Evolutionary conservation across 2,329 filamentous ascomycete species (phyloP), one percentile per base, ranked within the genome.

Genomic region (Epichloe bromicola): DNA sequence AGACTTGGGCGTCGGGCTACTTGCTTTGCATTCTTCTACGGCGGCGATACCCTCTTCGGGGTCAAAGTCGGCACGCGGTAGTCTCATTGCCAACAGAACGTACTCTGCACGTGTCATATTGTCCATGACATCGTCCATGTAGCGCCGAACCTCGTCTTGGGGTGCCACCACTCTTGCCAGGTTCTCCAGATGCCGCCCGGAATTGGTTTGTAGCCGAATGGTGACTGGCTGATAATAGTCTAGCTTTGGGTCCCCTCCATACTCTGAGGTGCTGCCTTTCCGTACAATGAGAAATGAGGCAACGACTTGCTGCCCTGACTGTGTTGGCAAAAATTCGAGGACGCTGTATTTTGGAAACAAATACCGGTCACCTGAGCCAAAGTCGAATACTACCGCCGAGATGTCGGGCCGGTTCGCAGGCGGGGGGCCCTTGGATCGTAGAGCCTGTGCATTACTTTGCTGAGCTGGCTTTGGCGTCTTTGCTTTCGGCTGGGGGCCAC

Each of bases 201-300:
- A 71, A 11, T 69, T 68, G 0, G 79, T 72, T 51, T 74, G 74
- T 23, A 86, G 65, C 17, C 80, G 74, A 49, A 86, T 75, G 0
- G 76, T 84, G 30, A 90, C 75, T 2, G 86, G 86, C 57, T 90
- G 84, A 61, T 88, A 91, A 66, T 86, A 88, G 59, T 88, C 82
- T 12, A 83, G 66, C 8, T 72, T 68, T 1, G 78, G 78, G 55
- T 84, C 78, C n/a, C 77, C 78, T 51, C 76, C 74, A 52, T 81
- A 79, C 57, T 85, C 81, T 2, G 79, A 77, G n/a, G 71, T 73
- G 57, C 80, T 83, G 33, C 82, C 85, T 63, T 83, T 84, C 46
- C 85, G 81, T 5, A 87, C 84, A 53, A 90, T 80, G 11, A 93
- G 70, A 61, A 91, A 93, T 1, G 85, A 90, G 3, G 83, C 83